These are phyloP conservation scores for Scopulariopsis brevicaulis DNA, from an alignment of 2,329 filamentous ascomycete genomes.

Conservation along the genomic window DNA sequence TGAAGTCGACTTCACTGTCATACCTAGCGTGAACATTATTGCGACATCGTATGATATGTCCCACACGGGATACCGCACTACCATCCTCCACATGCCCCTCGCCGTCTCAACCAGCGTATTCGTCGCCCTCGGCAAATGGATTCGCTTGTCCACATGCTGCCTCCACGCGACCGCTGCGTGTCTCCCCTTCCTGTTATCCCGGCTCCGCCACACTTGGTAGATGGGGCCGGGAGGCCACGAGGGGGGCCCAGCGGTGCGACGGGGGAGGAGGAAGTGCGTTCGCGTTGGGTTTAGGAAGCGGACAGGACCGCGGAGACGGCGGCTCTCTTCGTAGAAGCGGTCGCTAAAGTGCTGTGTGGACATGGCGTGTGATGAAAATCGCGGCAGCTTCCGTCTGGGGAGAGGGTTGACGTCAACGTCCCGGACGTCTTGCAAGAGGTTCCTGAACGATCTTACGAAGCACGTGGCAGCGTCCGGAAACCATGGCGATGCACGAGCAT, in stretches of 20 bases:
- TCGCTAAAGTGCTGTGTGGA: not conserved
- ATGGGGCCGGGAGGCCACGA: slow-evolving; percentile 12
- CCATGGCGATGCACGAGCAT: not conserved
- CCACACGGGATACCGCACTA: slow-evolving; percentile 24
- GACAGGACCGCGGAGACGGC: slow-evolving; percentile 10
- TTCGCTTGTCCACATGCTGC: slow-evolving; percentile 8
- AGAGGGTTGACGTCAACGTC: not conserved
- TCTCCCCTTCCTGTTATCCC: slow-evolving; percentile 30
- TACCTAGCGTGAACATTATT: slow-evolving; percentile 24
- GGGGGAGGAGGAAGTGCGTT: slow-evolving; percentile 8
- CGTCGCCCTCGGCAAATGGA: slow-evolving; percentile 10
- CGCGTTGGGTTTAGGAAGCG: slow-evolving; percentile 14
- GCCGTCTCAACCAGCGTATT: slow-evolving; percentile 13
- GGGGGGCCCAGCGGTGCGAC: not conserved
- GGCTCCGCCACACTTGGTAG: slow-evolving; percentile 24
- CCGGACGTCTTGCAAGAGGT: not conserved
- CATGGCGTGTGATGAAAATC: not conserved
- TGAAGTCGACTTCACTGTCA: not conserved
- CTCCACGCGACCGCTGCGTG: slow-evolving; percentile 19
- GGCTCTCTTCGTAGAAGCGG: slow-evolving; percentile 4
- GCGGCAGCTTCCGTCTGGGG: not conserved
- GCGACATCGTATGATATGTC: slow-evolving; percentile 30
- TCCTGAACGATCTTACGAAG: not conserved
- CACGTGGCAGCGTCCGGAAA: not conserved
- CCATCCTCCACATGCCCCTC: slow-evolving; percentile 21